These are phyloP conservation scores for Fusarium circinatum DNA, from an alignment of 2,329 filamentous ascomycete species.

Conservation along the genomic window DNA sequence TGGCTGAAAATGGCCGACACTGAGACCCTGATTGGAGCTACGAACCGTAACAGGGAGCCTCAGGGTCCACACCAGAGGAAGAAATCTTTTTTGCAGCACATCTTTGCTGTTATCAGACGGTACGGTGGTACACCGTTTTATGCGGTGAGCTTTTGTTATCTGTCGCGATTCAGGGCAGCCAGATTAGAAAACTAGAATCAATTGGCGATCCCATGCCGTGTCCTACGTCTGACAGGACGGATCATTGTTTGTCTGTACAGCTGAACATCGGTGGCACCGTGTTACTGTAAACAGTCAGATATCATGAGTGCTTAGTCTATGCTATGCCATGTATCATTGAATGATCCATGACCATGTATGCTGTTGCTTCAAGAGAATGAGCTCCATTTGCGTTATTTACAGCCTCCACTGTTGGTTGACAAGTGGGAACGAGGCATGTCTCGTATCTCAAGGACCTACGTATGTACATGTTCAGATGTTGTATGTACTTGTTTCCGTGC, in stretches of 20 bases:
- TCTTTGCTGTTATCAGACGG: constrained; percentile 31
- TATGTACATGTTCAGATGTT: background rate
- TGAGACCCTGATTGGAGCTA: constrained; percentile 33
- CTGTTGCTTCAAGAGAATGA: background rate
- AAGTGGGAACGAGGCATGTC: constrained; percentile 24
- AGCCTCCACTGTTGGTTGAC: background rate
- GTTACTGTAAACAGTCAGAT: background rate
- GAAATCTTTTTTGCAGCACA: constrained; percentile 14
- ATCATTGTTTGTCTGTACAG: background rate
- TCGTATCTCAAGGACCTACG: constrained; percentile 7
- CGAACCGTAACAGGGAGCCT: constrained; percentile 33
- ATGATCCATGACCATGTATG: background rate
- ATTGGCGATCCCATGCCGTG: constrained; percentile 9
- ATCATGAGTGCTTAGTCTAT: background rate
- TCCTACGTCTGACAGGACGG: background rate
- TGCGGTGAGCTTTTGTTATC: constrained; percentile 12
- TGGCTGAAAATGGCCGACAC: constrained; percentile 27
- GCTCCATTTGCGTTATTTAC: constrained; percentile 35
- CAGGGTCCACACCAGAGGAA: constrained; percentile 41
- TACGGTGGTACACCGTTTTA: constrained; percentile 25
- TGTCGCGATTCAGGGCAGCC: constrained; percentile 21
- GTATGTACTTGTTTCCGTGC: background rate
- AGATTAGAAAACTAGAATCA: constrained; percentile 13
- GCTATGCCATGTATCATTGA: constrained; percentile 1
- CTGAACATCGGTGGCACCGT: background rate